A percentile compares a stretch with the other conserved stretches of the same genome.
These are phyloP conservation scores for Solanum etuberosum DNA, from an alignment of 257 asterid species.

Conservation along the genomic window DNA sequence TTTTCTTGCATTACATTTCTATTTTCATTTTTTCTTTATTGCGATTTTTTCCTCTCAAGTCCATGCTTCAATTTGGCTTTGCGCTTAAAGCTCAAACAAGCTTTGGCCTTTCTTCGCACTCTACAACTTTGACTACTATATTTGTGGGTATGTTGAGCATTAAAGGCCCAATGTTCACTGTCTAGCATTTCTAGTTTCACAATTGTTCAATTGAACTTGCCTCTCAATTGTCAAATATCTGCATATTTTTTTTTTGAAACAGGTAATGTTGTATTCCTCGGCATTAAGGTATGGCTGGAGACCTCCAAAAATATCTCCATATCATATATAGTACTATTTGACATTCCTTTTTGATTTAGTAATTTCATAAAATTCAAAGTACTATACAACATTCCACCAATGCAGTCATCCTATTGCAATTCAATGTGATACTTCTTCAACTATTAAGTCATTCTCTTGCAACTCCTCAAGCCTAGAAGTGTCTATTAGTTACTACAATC, in stretches of 20 bases:
- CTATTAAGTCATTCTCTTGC: neutral
- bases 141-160: neutral
- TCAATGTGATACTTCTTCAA: neutral
- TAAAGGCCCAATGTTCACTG: neutral
- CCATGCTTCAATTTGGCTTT: neutral
- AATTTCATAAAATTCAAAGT: neutral
- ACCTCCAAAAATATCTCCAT: neutral
- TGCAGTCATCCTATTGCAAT: neutral
- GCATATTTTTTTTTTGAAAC: neutral
- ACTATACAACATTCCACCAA: neutral
- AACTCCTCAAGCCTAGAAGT: neutral
- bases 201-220: neutral
- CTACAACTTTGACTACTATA: neutral
- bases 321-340: neutral
- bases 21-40: neutral
- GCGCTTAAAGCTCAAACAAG: neutral
- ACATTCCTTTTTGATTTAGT: neutral
- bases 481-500: neutral
- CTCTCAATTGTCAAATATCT: neutral
- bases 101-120: neutral
- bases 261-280: too few relatives aligned
- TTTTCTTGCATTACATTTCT: neutral
- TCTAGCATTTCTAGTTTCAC: neutral
- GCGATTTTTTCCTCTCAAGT: neutral
- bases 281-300: too few relatives aligned